Percentiles rank a stretch among this genome's conserved stretches.
Evolutionary conservation across 495 filamentous ascomycete genomes (phyloP).

Genomic region (Neurospora sp.): DNA sequence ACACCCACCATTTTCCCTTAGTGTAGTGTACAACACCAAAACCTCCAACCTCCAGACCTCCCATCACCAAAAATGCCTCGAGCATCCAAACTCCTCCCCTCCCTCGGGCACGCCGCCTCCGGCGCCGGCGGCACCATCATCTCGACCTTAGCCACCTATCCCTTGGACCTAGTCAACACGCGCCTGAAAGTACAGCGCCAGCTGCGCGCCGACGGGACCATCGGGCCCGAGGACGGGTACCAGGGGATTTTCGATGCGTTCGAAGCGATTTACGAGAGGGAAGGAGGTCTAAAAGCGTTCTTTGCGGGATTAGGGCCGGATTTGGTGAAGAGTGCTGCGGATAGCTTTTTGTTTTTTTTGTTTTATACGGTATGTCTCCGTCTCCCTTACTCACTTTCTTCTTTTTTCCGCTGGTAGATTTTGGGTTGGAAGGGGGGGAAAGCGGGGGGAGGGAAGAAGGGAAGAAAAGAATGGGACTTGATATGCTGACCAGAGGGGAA

Average conservation of each 20-base stretch:
- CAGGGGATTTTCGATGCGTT: constrained; percentile 56
- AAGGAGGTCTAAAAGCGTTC: constrained; percentile 60
- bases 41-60: background rate
- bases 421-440: too few relatives aligned
- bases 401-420: too few relatives aligned
- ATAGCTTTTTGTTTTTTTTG: constrained; percentile 77
- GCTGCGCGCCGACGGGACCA: constrained; percentile 31
- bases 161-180: constrained; percentile 76
- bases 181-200: constrained; percentile 74
- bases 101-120: constrained; percentile 77
- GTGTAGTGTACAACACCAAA: background rate
- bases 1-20: background rate
- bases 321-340: constrained; percentile 59
- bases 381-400: too few relatives aligned
- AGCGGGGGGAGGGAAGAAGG: too few relatives aligned
- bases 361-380: constrained; percentile 48
- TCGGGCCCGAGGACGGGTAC: constrained; percentile 38
- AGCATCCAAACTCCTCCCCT: constrained; percentile 47
- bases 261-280: constrained; percentile 57
- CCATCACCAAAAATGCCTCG: constrained; percentile 15
- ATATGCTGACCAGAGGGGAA: too few relatives aligned
- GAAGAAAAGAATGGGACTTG: too few relatives aligned
- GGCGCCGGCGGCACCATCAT: constrained; percentile 71
- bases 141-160: constrained; percentile 72
- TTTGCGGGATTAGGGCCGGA: constrained; percentile 69